These are phyloP conservation scores for Leccinum uliginosum DNA, from an alignment of 768 basidiomycete genomes.

Conservation along the genomic window DNA sequence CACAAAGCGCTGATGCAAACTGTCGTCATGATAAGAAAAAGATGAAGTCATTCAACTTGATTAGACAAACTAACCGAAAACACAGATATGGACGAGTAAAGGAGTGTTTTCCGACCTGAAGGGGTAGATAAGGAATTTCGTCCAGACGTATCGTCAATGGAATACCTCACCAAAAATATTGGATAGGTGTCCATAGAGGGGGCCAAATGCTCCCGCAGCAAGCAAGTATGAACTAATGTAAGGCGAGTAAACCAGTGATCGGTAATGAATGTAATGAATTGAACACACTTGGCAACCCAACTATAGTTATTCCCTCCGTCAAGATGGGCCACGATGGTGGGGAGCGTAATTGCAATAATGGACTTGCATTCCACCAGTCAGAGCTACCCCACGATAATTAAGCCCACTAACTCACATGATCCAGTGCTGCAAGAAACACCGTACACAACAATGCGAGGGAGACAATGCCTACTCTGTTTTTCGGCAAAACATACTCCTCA, in stretches of 20 bases:
- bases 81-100: constrained; percentile 56
- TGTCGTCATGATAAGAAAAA: constrained; percentile 24
- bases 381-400: background rate
- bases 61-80: constrained; percentile 53
- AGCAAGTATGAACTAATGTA: constrained; percentile 64
- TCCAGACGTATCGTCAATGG: background rate
- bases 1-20: constrained; percentile 78
- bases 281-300: constrained; percentile 62
- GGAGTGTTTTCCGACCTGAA: constrained; percentile 60
- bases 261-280: background rate
- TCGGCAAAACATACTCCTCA: constrained; percentile 49
- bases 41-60: background rate
- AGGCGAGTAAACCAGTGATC: background rate
- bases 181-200: constrained; percentile 74
- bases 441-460: constrained; percentile 20
- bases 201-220: constrained; percentile 58
- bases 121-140: background rate
- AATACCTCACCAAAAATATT: constrained; percentile 41
- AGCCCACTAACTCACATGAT: constrained; percentile 39
- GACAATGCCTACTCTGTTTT: constrained; percentile 13
- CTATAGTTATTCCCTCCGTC: constrained; percentile 62
- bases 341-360: constrained; percentile 65
- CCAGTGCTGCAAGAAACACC: constrained; percentile 41
- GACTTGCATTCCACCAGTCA: constrained; percentile 34
- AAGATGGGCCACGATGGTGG: constrained; percentile 60